Base-by-base conservation (phyloP, 208 protist genomes). In the Leishmania amazonensis region DNA sequence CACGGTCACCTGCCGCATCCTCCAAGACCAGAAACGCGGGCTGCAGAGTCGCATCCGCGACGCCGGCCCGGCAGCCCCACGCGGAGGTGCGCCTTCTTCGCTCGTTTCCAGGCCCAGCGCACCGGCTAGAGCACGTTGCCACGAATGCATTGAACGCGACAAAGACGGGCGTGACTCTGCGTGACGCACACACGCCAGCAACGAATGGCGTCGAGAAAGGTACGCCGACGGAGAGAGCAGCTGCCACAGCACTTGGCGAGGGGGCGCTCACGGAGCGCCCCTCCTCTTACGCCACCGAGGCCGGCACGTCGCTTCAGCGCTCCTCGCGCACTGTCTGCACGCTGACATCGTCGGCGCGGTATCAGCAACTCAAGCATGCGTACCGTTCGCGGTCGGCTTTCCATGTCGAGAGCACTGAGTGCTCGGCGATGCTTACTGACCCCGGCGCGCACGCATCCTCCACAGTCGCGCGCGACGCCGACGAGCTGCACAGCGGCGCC, bases 331-430 rank as follows among this genome's bases (percentile, higher is more conserved):
- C 11, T 24, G n/a, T 53, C 9, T 83, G 80, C 35, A 31, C 9
- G 3, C 35, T 79, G 40, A 72, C 74, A 21, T 75, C 74, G 40
- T 83, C 80, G 49, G 38, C 31, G 3, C 74, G 75, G 7, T 83
- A 83, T 75, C 80, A 79, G 65, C 80, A 47, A 58, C 53, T 83
- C 8, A 83, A 83, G 74, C 73, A 47, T n/a, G 58, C 68, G 58
- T 58, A 83, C 28, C 80, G 77, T 31, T 40, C 58, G 1, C 13
- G 8, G 47, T 21, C 57, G 62, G 21, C 28, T 28, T 54, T 19
- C 5, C 78, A 17, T 4, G 3, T 40, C 47, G 24, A 45, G 6
- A 35, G 11, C 8, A 57, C 47, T n/a, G 45, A n/a, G 47, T 17
- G 71, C 49, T 62, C 72, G 31, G 28, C 15, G 72, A 76, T 49